Evolutionary conservation across 177 flowering plant species (phyloP).

Genomic region (Telopea speciosissima): DNA sequence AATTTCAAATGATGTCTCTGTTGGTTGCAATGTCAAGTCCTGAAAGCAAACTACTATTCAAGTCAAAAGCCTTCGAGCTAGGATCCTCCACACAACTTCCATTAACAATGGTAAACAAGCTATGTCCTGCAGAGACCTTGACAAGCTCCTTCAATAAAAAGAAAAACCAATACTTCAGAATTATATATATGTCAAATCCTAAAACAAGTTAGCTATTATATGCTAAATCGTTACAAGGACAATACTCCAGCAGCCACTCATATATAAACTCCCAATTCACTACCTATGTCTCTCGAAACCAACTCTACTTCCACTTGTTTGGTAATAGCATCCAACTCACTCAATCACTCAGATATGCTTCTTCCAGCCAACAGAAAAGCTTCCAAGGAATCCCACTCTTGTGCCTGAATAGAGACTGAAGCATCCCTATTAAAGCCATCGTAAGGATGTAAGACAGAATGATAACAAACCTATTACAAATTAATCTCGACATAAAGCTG

Average conservation of each 20-base stretch:
- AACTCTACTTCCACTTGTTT: conserved; percentile 65
- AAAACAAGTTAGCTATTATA: too few species aligned
- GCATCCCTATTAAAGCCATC: too few species aligned
- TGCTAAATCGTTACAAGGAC: too few species aligned
- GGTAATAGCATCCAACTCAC: conserved; percentile 50
- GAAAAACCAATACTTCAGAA: too few species aligned
- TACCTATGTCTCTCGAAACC: conserved; percentile 55
- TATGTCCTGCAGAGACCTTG: conserved; percentile 48
- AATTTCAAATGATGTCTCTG: too few species aligned
- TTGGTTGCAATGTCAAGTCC: too few species aligned
- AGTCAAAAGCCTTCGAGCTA: conserved; percentile 59
- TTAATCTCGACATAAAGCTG: too few species aligned
- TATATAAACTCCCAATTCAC: conserved; percentile 27
- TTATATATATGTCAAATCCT: too few species aligned
- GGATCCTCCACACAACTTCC: conserved; percentile 72
- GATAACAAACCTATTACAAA: too few species aligned
- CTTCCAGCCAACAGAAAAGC: conserved; percentile 51
- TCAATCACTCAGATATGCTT: conserved; percentile 44
- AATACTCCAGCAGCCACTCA: too few species aligned
- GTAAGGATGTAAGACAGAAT: too few species aligned
- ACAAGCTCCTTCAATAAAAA: conserved; percentile 70
- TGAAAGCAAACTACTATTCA: too few species aligned
- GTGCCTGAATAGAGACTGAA: conserved; percentile 17
- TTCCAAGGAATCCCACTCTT: conserved; percentile 41
- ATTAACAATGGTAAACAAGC: conserved; percentile 59